A percentile compares a stretch with the other conserved stretches of the same genome.
These are phyloP conservation scores for Exophiala sp. DNA, from an alignment of 2,329 filamentous ascomycete species.

Conservation along the genomic window DNA sequence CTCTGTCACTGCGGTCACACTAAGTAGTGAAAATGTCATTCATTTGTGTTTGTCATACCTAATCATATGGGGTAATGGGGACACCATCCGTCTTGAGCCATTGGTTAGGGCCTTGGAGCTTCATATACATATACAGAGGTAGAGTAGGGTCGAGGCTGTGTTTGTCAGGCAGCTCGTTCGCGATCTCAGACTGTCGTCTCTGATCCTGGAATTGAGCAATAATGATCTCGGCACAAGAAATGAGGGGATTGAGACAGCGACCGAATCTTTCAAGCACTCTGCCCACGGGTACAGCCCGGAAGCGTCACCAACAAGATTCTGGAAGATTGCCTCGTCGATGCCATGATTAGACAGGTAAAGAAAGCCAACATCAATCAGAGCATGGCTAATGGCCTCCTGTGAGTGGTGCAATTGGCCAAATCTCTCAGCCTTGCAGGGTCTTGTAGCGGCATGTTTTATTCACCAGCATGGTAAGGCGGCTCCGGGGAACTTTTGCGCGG, in stretches of 20 bases:
- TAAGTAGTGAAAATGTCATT: too few relatives aligned
- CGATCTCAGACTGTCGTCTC: conserved; percentile 54
- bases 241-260: conserved; percentile 49
- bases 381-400: conserved; percentile 21
- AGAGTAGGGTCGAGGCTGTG: conserved; percentile 23
- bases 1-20: too few relatives aligned
- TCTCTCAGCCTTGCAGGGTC: conserved; percentile 29
- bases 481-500: neutral
- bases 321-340: conserved; percentile 19
- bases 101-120: conserved; percentile 46
- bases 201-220: conserved; percentile 48
- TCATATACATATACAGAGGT: conserved; percentile 42
- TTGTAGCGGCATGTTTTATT: neutral
- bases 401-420: conserved; percentile 9
- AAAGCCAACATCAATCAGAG: conserved; percentile 29
- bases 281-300: conserved; percentile 26
- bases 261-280: conserved; percentile 23
- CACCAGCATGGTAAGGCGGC: neutral
- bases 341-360: conserved; percentile 31
- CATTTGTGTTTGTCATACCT: too few relatives aligned
- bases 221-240: conserved; percentile 55
- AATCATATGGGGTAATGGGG: too few relatives aligned
- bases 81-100: conserved; percentile 34
- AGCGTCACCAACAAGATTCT: conserved; percentile 21
- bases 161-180: conserved; percentile 44